Evolutionary conservation across 257 asterid genomes (phyloP).

Genomic region (Phtheirospermum japonicum): DNA sequence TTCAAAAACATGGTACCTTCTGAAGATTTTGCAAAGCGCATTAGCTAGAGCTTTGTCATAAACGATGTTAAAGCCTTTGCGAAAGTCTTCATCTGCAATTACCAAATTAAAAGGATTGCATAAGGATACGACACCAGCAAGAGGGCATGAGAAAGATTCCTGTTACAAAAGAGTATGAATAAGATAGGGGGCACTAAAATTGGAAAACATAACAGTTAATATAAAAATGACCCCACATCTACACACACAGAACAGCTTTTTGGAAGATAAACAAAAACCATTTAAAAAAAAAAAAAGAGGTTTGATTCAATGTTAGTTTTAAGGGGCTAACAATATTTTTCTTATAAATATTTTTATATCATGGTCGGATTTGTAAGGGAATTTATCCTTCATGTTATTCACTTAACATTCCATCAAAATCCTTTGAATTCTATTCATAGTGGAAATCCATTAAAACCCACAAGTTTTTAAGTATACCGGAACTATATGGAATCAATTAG

Average conservation of each 20-base stretch:
- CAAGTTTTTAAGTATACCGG: no score
- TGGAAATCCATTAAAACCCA: no score
- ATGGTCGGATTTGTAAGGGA: no score
- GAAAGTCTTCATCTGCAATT: slow-evolving; percentile 92
- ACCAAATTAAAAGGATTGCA: slow-evolving; percentile 95
- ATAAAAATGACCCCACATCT: neutral
- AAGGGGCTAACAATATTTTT: no score
- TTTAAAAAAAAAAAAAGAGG: no score
- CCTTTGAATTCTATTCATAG: no score
- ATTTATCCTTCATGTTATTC: no score
- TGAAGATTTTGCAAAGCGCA: slow-evolving; percentile 73
- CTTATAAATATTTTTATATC: no score
- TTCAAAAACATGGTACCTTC: slow-evolving; percentile 40
- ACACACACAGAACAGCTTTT: neutral
- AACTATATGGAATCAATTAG: no score
- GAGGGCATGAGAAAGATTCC: slow-evolving; percentile 82
- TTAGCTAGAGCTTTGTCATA: slow-evolving; percentile 90
- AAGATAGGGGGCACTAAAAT: slow-evolving; percentile 12
- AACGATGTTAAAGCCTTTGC: slow-evolving; percentile 84
- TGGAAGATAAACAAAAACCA: slow-evolving; percentile 3
- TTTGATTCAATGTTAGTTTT: no score
- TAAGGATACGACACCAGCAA: slow-evolving; percentile 90
- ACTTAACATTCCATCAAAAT: no score
- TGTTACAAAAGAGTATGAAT: slow-evolving; percentile 38
- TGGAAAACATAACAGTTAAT: slow-evolving; percentile 6